Evolutionary conservation across 2,329 filamentous ascomycete genomes (phyloP), one percentile per base, ranked within the genome.

Genomic region (Pseudogymnoascus sp.): DNA sequence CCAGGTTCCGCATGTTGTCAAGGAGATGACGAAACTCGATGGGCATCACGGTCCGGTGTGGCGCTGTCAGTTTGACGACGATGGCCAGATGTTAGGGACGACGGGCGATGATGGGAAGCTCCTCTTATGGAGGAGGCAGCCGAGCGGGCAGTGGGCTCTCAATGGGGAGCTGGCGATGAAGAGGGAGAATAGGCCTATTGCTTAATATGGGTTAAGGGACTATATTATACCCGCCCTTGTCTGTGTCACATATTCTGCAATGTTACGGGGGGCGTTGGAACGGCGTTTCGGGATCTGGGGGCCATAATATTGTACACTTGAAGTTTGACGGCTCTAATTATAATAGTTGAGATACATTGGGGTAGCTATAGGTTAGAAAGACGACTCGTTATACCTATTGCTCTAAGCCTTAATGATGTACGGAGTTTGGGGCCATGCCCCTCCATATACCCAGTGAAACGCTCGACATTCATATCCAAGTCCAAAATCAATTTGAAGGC

Each of bases 81-180:
- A 84, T 76, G 88, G 88, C 4, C 87, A 90, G 72, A 81, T 92
- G 10, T 76, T 93, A 6, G 85, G 89, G 1, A 88, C 86, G 40
- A 89, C 88, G 1, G 89, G 89, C 2, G 89, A 93, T 65, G 88
- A 92, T 71, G 89, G 88, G 9, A 83, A 79, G 70, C 69, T 87
- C 63, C 74, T 85, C 68, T 83, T 84, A 64, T 87, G 84, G 70
- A 79, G 84, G 11, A 83, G 86, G 72, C 79, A 76, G 41, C 81
- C 83, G 0, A 79, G 80, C 62, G 83, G 83, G 0, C 69, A 74
- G 7, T 86, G 83, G 83, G 79, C 78, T 0, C 83, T 84, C 72
- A 85, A 82, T 68, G 81, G 81, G 0, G 82, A 85, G 73, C 71
- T 86, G 65, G 78, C 78, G 35, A 81, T 85, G 73, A 78, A 81